phyloP scores from a whole-genome alignment of 2,329 filamentous ascomycete species.

The Phyllosticta capitalensis region DNA sequence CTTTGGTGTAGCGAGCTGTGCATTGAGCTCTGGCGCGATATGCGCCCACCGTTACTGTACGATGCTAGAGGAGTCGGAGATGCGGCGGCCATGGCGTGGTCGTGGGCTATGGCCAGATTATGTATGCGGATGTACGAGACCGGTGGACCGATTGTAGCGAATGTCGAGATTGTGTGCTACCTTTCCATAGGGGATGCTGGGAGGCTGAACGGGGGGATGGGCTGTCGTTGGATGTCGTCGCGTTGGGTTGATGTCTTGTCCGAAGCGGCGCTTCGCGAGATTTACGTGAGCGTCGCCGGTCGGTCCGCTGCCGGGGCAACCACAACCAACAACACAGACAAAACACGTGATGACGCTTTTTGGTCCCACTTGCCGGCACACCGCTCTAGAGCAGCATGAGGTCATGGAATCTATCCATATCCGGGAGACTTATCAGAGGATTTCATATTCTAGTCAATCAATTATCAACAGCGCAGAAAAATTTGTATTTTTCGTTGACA shows the following conservation, averaged over 20 bases:
- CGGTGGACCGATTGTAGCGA: conserved; percentile 22
- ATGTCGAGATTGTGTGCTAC: conserved; percentile 28
- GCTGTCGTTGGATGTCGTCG: conserved; percentile 28
- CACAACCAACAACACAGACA: not conserved
- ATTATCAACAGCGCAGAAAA: not conserved
- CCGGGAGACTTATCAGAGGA: too few relatives aligned
- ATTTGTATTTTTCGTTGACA: not conserved
- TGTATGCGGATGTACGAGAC: conserved; percentile 8
- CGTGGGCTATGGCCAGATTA: conserved; percentile 1
- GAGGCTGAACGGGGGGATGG: conserved; percentile 15
- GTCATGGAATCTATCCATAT: not conserved
- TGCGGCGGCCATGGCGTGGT: conserved; percentile 26
- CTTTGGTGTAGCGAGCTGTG: conserved; percentile 17
- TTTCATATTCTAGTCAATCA: not conserved
- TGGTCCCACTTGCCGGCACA: not conserved
- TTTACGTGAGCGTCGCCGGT: conserved; percentile 2
- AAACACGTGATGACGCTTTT: not conserved
- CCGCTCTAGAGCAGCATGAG: not conserved
- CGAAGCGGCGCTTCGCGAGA: conserved; percentile 14
- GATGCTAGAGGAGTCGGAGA: conserved; percentile 32
- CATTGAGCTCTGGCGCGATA: conserved; percentile 24
- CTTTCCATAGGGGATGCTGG: conserved; percentile 30
- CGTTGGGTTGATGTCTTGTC: conserved; percentile 16
- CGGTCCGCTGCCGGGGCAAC: conserved; percentile 9
- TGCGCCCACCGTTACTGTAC: conserved; percentile 25